Percentiles rank a stretch among this genome's conserved stretches.
Evolutionary conservation across 192 early-diverging fungal species (phyloP).

Genomic region (Gonapodya prolifera): DNA sequence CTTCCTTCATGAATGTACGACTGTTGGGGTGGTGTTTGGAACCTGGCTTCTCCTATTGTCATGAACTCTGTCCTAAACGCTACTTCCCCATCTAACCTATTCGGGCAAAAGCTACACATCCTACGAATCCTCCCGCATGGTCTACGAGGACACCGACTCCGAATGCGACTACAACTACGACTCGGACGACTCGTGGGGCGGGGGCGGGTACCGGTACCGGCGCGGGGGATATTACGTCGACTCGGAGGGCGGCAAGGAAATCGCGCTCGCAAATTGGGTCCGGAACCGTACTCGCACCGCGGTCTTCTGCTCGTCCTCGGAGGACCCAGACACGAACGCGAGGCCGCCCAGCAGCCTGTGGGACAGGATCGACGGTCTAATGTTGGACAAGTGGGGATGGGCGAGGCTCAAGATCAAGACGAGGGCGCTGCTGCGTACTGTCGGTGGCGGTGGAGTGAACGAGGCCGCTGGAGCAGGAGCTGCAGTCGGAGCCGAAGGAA

Average conservation of each 20-base stretch:
- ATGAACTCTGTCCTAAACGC: too few relatives aligned
- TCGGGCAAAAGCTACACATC: neutral
- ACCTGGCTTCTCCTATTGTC: too few relatives aligned
- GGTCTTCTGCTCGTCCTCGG: neutral
- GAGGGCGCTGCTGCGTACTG: neutral
- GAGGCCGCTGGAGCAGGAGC: too few relatives aligned
- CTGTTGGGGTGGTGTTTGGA: too few relatives aligned
- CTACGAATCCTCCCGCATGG: neutral
- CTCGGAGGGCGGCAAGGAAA: neutral
- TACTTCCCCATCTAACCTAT: neutral
- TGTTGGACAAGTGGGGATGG: neutral
- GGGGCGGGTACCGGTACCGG: neutral
- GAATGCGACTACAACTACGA: neutral
- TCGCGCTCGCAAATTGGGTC: neutral
- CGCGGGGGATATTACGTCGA: neutral
- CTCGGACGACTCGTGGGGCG: neutral
- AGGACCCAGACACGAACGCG: neutral
- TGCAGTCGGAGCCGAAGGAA: too few relatives aligned
- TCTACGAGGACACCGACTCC: neutral
- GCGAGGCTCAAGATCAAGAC: neutral
- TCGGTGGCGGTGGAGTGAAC: too few relatives aligned
- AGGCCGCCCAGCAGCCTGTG: neutral
- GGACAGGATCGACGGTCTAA: neutral
- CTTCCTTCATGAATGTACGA: too few relatives aligned
- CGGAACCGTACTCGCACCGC: neutral